phyloP scores from a whole-genome alignment of 1,284 basidiomycete species.

The Sphaerobolus stellatus region DNA sequence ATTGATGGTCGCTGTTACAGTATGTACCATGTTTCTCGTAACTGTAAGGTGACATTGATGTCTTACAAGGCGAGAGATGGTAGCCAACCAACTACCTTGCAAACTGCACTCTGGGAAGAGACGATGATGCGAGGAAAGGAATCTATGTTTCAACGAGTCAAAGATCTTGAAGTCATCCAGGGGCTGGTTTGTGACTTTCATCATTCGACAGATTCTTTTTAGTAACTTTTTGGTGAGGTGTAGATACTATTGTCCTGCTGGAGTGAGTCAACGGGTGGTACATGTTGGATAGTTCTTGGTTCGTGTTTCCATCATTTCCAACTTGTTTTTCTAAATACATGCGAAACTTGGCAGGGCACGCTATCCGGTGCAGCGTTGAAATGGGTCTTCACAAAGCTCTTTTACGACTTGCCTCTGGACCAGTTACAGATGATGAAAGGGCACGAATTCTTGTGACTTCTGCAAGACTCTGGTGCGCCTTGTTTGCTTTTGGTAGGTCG shows the following conservation, averaged over 20 bases:
- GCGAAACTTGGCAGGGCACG: conserved; percentile 1
- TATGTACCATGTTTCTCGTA: not conserved
- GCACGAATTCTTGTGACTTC: conserved; percentile 7
- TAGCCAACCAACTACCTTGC: conserved; percentile 2
- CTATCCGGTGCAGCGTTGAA: conserved; percentile 10
- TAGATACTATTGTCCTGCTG: conserved; percentile 7
- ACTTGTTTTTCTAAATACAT: not conserved
- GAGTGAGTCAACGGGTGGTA: conserved; percentile 13
- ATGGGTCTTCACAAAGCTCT: conserved; percentile 11
- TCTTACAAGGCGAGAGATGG: conserved; percentile 8
- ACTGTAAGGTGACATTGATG: not conserved
- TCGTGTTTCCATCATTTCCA: not conserved
- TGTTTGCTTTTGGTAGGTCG: conserved; percentile 10
- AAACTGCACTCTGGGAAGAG: conserved; percentile 10
- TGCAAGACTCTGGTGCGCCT: conserved; percentile 8
- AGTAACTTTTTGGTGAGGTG: not conserved
- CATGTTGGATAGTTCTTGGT: conserved; percentile 11
- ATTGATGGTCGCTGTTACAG: conserved; percentile 7
- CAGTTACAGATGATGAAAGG: not conserved
- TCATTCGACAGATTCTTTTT: not conserved
- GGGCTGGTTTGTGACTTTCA: conserved; percentile 2
- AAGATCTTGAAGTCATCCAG: conserved; percentile 11
- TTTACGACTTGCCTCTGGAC: not conserved
- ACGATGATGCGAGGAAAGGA: conserved; percentile 6
- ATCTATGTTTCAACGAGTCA: conserved; percentile 10